phyloP scores from a whole-genome alignment of 495 filamentous ascomycete species.

The Penicillium daleae region DNA sequence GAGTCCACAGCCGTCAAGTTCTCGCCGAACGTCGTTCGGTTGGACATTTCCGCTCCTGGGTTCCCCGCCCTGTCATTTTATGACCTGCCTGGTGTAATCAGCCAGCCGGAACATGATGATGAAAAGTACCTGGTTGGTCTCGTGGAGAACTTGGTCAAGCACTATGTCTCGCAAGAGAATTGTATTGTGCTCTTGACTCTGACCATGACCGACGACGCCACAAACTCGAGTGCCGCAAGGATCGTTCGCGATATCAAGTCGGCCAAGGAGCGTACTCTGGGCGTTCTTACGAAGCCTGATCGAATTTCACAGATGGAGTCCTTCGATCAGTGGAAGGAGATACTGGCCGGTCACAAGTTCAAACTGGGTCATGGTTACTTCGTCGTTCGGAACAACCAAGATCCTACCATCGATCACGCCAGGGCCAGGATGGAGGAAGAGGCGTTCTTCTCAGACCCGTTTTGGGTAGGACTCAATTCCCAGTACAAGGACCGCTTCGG shows the following conservation, averaged over 20 bases:
- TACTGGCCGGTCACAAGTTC: conserved; percentile 59
- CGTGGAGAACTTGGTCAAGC: conserved; percentile 66
- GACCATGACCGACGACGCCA: conserved; percentile 73
- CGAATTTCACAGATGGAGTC: conserved; percentile 53
- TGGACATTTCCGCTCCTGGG: conserved; percentile 71
- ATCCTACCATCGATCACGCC: conserved; percentile 53
- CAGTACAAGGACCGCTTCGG: conserved; percentile 59
- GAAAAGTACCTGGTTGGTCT: conserved; percentile 67
- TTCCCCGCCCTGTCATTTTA: conserved; percentile 77
- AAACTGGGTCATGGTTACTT: conserved; percentile 66
- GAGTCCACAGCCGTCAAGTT: conserved; percentile 59
- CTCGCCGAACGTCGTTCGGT: conserved; percentile 73
- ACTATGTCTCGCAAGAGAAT: conserved; percentile 65
- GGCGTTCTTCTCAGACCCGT: conserved; percentile 55
- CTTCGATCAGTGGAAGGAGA: conserved; percentile 57
- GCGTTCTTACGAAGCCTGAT: conserved; percentile 83
- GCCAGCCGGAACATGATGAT: conserved; percentile 60
- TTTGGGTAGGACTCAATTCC: conserved; percentile 53
- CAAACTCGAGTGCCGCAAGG: conserved; percentile 69
- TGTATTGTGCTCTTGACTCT: conserved; percentile 76
- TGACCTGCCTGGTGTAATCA: conserved; percentile 80
- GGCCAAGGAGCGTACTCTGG: conserved; percentile 66
- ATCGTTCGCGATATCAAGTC: conserved; percentile 59
- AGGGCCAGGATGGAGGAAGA: conserved; percentile 61
- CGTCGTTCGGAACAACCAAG: conserved; percentile 63